Evolutionary conservation across 441 rosid genomes (phyloP), one percentile per base, ranked within the genome.

Genomic region (Cnidoscolus chayamansa): DNA sequence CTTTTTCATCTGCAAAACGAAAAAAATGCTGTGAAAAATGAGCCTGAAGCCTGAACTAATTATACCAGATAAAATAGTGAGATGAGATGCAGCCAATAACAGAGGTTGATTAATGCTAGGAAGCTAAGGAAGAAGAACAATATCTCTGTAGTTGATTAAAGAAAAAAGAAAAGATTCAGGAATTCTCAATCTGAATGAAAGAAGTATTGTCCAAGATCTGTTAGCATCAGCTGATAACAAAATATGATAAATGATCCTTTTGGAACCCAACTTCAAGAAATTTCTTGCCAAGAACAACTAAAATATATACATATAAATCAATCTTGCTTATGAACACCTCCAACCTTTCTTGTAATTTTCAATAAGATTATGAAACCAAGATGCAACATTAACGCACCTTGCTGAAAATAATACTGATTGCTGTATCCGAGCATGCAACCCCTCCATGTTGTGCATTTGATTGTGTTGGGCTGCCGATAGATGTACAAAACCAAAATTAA

Each of bases 321-420:
- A 40, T 40, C 45, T 40, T 40, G 6, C 4, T 40, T 6, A 40
- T 40, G 45, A 6, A 5, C 7, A 40, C 6, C 45, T 5, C 7
- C 45, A 25, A 25, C 45, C 15, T 9, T 1, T 48, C 3, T 48
- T 48, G 51, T 48, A 10, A 48, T 48, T 48, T 10, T 2, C 10
- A 10, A 48, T 1, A 10, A 48, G 51, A 48, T 48, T 10, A 48
- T 53, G n/a, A n/a, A 15, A 53, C 13, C 0, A n/a, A 16, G 20
- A 16, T n/a, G n/a, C n/a, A 16, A 1, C 20, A 53, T n/a, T 53
- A 16, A 9, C 10, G 4, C 11, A 64, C 67, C 53, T 64, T 64
- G 4, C 67, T 35, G 67, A 64, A 64, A 64, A 64, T 53, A 64
- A 64, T 11, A 64, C 19, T 45, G 54, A 45, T 45, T 19, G 53